Base-by-base conservation (phyloP, 179 eudicot species). In the Sideroxylon spinosum region DNA sequence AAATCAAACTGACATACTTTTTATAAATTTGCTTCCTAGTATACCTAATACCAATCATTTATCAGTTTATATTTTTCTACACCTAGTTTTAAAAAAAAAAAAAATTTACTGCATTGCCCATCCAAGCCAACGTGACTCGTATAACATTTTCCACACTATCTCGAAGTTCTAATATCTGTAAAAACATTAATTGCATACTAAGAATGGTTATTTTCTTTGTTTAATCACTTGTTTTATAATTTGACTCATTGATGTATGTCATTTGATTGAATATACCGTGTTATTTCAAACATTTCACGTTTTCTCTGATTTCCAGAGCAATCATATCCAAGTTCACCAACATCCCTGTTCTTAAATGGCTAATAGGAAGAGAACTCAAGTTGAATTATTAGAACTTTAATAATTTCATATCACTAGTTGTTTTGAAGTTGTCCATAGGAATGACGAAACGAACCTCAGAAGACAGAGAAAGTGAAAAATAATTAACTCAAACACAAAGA, bases 1-100 rank as follows among this genome's bases (percentile, higher is more conserved):
- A 61, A 78, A 64, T 22, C 57, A 74, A 71, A 55, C 63, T 25
- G 68, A 55, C 90, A 80, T 91, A 95, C 99, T n/a, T n/a, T n/a
- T n/a, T 95, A 98, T 60, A 93, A 72, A 87, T 93, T 97, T 74
- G 82, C 72, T 85, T 95, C 94, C 99, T 97, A 93, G 81, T 91
- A 95, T 56, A 80, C 85, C 78, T 90, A 95, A 66, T 83, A 87
- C 99, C 97, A 93, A 61, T 93, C 90, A 76, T 56, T 74, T 10
- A 57, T 48, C 60, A 81, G 67, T 44, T 84, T 87, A 75, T 71
- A 25, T 65, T 81, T 78, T 53, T 32, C 78, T 44, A 69, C 72
- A 68, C 32, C 78, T 14, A 67, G 71, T 77, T n/a, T 76, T 84
- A 57, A 66, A 62, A 69, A 77, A 75, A 75, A 80, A 73, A 55